A percentile compares a stretch with the other conserved stretches of the same genome.
These are phyloP conservation scores for Extremus antarcticus DNA, from an alignment of 495 filamentous ascomycete species.

Conservation along the genomic window DNA sequence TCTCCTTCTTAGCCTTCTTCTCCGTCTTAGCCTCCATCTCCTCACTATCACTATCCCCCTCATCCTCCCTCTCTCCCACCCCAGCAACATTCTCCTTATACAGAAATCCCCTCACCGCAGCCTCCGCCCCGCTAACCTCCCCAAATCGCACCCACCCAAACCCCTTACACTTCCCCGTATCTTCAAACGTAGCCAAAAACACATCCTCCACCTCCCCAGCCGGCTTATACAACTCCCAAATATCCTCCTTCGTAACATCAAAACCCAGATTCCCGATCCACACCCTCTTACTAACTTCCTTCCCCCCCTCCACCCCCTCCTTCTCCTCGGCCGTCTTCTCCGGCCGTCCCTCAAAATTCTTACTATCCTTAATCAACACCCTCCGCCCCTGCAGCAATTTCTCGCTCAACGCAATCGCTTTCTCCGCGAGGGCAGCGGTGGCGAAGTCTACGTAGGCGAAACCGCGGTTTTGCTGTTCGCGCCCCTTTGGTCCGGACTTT, in stretches of 20 bases:
- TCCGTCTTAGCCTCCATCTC: conserved; percentile 28
- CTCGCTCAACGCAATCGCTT: conserved; percentile 71
- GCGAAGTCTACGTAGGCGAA: conserved; percentile 95
- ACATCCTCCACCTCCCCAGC: conserved; percentile 71
- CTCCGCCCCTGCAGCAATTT: conserved; percentile 61
- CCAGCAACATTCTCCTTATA: conserved; percentile 45
- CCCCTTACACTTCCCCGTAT: conserved; percentile 94
- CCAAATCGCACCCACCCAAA: conserved; percentile 91
- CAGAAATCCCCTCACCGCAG: conserved; percentile 73
- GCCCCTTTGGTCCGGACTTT: conserved; percentile 10
- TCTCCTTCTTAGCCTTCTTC: conserved; percentile 50
- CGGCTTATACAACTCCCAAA: conserved; percentile 66
- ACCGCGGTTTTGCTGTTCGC: conserved; percentile 59
- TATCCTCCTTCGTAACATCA: conserved; percentile 66
- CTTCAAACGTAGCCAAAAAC: conserved; percentile 89
- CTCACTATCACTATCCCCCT: conserved; percentile 26
- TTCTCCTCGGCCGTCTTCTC: conserved; percentile 35
- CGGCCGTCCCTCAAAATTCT: conserved; percentile 71
- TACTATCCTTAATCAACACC: conserved; percentile 84
- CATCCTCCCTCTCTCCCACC: conserved; percentile 14
- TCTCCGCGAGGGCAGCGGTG: conserved; percentile 49
- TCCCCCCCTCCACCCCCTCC: conserved; percentile 31
- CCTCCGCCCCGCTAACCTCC: conserved; percentile 58
- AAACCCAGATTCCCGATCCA: conserved; percentile 91
- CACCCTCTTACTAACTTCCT: conserved; percentile 62